Percentiles rank a stretch among this genome's conserved stretches.
Conservation (phyloP, 768 basidiomycete genomes). For the Suillus variegatus region DNA sequence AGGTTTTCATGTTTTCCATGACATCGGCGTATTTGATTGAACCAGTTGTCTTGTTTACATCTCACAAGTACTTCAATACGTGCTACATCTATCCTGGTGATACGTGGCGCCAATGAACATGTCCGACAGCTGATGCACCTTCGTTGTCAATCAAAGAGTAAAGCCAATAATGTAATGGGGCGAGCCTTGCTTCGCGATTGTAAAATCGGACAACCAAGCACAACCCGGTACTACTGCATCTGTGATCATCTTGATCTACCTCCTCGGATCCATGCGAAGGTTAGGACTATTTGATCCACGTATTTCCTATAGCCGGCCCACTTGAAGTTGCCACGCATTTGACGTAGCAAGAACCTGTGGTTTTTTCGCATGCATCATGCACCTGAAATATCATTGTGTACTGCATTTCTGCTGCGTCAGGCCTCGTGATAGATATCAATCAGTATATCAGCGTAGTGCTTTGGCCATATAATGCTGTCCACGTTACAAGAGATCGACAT, state of each 20-base stretch:
- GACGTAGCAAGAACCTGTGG: slow-evolving; percentile 63
- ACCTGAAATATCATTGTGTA: slow-evolving; percentile 35
- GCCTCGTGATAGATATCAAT: slow-evolving; percentile 86
- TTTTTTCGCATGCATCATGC: not conserved
- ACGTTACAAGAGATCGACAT: slow-evolving; percentile 85
- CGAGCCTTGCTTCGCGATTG: slow-evolving; percentile 82
- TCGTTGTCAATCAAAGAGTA: slow-evolving; percentile 57
- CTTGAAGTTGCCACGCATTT: slow-evolving; percentile 48
- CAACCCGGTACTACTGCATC: slow-evolving; percentile 78
- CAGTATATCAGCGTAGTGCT: slow-evolving; percentile 93
- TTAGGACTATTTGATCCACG: slow-evolving; percentile 69
- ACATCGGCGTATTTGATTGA: not conserved
- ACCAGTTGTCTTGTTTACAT: not conserved
- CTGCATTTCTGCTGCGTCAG: slow-evolving; percentile 82
- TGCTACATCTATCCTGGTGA: not conserved
- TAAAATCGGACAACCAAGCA: slow-evolving; percentile 87
- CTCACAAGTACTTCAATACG: not conserved
- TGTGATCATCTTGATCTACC: slow-evolving; percentile 65
- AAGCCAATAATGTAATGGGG: slow-evolving; percentile 4
- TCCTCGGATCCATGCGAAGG: slow-evolving; percentile 58
- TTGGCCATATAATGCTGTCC: slow-evolving; percentile 92
- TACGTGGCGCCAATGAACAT: not conserved
- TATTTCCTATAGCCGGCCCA: slow-evolving; percentile 70
- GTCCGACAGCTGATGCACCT: slow-evolving; percentile 64
- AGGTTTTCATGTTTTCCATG: not conserved